Evolutionary conservation across 179 eudicot species (phyloP).

Genomic region (Corrigiola litoralis): DNA sequence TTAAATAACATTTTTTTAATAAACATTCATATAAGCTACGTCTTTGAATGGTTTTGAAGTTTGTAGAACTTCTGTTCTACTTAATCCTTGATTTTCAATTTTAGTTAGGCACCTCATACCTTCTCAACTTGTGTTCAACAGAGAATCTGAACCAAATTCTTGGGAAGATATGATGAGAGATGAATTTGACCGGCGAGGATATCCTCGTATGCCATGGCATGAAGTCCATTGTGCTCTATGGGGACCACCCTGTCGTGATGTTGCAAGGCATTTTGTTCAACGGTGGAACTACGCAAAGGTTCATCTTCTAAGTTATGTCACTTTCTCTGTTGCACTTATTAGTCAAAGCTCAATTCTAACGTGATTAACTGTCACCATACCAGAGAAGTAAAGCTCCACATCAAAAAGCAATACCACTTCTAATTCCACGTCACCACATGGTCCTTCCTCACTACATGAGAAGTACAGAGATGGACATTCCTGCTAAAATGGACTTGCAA

Average conservation of each 20-base stretch:
- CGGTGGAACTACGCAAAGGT: conserved; percentile 99
- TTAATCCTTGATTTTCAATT: not conserved
- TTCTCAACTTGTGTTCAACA: conserved; percentile 16
- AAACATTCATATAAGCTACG: too few species aligned
- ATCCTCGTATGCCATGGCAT: conserved; percentile 99
- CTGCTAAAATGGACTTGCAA: conserved; percentile 18
- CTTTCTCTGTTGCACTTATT: not conserved
- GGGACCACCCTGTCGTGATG: conserved; percentile 99
- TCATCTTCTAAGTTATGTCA: not conserved
- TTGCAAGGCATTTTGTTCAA: conserved; percentile 95
- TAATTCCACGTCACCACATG: conserved; percentile 95
- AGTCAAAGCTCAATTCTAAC: conserved; percentile 6
- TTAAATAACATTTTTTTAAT: too few species aligned
- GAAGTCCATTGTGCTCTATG: conserved; percentile 98
- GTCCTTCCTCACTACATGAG: conserved; percentile 87
- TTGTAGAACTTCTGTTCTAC: not conserved
- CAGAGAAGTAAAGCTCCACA: conserved; percentile 98
- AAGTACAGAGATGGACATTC: conserved; percentile 40
- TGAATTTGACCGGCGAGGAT: conserved; percentile 70
- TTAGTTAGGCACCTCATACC: conserved; percentile 1
- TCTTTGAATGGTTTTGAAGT: too few species aligned
- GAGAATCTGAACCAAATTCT: conserved; percentile 95
- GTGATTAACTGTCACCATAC: conserved; percentile 10
- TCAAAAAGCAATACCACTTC: conserved; percentile 85
- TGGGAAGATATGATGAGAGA: conserved; percentile 99